Evolutionary conservation across 116 monocot species (phyloP).

Genomic region (Iris pallida): DNA sequence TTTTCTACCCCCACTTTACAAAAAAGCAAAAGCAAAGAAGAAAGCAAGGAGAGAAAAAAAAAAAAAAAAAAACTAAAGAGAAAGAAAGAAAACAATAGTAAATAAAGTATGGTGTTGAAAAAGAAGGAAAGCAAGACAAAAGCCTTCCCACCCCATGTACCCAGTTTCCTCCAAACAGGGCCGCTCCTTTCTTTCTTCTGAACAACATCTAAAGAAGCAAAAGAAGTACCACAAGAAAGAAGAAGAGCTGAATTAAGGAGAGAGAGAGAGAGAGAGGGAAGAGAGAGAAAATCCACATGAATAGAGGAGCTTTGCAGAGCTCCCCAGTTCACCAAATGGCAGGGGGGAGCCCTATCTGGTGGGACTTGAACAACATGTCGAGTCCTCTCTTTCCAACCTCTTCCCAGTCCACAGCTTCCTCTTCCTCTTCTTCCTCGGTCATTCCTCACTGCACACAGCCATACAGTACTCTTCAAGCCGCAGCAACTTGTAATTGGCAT

Average conservation of each 20-base stretch:
- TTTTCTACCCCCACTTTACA: constrained; percentile 48
- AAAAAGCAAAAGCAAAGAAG: constrained; percentile 53
- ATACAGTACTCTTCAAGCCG: constrained; percentile 7
- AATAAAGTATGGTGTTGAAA: constrained; percentile 1
- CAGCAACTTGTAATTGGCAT: constrained; percentile 31
- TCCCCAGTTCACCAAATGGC: constrained; percentile 42
- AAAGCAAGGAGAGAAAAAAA: constrained; percentile 25
- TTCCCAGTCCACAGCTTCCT: constrained; percentile 19
- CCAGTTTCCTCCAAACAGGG: constrained; percentile 17
- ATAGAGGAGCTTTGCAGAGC: constrained; percentile 21
- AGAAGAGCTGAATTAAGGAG: background rate
- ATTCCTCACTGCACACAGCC: constrained; percentile 24
- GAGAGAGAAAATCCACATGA: background rate
- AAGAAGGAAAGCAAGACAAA: constrained; percentile 33
- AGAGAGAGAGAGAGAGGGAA: constrained; percentile 4
- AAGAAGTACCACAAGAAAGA: constrained; percentile 21
- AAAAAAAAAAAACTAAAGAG: constrained; percentile 8
- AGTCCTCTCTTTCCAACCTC: constrained; percentile 17
- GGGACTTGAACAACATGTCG: constrained; percentile 28
- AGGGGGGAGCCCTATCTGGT: constrained; percentile 17
- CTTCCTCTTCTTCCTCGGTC: constrained; percentile 13
- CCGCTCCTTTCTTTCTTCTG: constrained; percentile 37
- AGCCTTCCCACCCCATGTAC: constrained; percentile 17
- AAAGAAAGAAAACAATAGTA: constrained; percentile 11
- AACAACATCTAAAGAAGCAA: constrained; percentile 38